Conservation (phyloP, 768 basidiomycete genomes). For the Symmetrospora coprosmae region DNA sequence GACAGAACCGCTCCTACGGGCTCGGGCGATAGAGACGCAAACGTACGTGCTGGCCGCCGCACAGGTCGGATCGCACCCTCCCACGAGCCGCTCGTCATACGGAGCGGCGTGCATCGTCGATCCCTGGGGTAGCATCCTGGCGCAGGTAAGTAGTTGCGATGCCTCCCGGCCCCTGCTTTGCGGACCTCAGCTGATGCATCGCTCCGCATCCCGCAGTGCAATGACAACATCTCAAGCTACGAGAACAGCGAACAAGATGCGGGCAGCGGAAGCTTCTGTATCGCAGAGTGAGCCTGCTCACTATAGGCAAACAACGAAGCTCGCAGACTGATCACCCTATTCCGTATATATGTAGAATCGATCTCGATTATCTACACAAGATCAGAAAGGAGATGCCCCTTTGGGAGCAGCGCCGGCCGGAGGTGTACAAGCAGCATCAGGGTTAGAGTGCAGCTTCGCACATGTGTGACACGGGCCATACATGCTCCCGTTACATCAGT, state of each 20-base stretch:
- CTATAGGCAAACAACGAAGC: not conserved
- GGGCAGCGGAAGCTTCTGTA: slow-evolving; percentile 23
- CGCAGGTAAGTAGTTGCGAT: slow-evolving; percentile 11
- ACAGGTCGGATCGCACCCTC: slow-evolving; percentile 23
- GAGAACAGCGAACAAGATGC: slow-evolving; percentile 13
- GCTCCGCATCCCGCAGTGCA: not conserved
- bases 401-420: slow-evolving; percentile 25
- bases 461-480: too few species aligned
- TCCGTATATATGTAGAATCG: slow-evolving; percentile 2
- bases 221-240: not conserved
- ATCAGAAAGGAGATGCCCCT: slow-evolving; percentile 29
- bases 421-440: slow-evolving; percentile 23
- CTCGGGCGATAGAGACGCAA: slow-evolving; percentile 34
- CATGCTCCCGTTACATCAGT: too few species aligned
- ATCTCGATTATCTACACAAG: slow-evolving; percentile 26
- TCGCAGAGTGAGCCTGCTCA: slow-evolving; percentile 9
- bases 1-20: slow-evolving; percentile 28
- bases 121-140: slow-evolving; percentile 30
- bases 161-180: not conserved
- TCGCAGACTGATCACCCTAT: not conserved
- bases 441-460: too few species aligned
- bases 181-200: not conserved
- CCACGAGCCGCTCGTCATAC: slow-evolving; percentile 19
- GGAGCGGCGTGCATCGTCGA: slow-evolving; percentile 30
- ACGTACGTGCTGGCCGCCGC: slow-evolving; percentile 32